phyloP scores from a whole-genome alignment of 306 rosid species.

The Castanospermum australe region DNA sequence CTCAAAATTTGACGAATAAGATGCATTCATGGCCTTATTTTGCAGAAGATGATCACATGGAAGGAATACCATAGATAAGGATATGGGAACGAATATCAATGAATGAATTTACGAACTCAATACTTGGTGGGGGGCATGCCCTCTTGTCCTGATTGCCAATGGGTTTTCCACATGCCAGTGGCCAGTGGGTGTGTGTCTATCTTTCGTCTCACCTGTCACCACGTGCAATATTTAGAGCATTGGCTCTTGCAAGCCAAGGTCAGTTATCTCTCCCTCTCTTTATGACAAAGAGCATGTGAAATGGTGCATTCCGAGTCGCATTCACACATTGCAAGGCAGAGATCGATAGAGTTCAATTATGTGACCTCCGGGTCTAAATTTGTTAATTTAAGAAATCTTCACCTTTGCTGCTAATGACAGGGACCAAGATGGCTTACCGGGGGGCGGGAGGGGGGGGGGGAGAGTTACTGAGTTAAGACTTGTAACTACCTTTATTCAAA shows the following conservation, averaged over 20 bases:
- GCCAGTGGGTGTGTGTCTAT: neutral
- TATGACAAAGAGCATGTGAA: constrained; percentile 27
- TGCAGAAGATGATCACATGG: constrained; percentile 24
- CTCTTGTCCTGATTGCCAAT: constrained; percentile 10
- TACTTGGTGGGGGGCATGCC: constrained; percentile 29
- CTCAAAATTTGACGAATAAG: constrained; percentile 31
- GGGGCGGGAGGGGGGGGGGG: no score
- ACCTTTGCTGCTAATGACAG: no score
- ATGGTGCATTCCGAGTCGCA: neutral
- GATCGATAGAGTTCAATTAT: neutral
- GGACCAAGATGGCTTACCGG: no score
- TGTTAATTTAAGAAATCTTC: neutral
- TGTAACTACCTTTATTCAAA: no score
- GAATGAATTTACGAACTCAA: neutral
- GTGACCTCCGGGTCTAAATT: neutral
- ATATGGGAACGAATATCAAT: constrained; percentile 26
- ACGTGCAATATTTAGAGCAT: neutral
- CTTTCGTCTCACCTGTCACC: constrained; percentile 2
- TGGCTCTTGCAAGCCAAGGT: neutral
- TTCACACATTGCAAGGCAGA: neutral
- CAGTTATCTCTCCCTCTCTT: constrained; percentile 1
- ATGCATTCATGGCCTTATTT: neutral
- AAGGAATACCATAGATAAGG: constrained; percentile 35
- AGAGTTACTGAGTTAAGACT: no score
- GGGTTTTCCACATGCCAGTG: constrained; percentile 20